Evolutionary conservation across 208 protist species (phyloP).

Genomic region (Wallacemonas collosoma): DNA sequence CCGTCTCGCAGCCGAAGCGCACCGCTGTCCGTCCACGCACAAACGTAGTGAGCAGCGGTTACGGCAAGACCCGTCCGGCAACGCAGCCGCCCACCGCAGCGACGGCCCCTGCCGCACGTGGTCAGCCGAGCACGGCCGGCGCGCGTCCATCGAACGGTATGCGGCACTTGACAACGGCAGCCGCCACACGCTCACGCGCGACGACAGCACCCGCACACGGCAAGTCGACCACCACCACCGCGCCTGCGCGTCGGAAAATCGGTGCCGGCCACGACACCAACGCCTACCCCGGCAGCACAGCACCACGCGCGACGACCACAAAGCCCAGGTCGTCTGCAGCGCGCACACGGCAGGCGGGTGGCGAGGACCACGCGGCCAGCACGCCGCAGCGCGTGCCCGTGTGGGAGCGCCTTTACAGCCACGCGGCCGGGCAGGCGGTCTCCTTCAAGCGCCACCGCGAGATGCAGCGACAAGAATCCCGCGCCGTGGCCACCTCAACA

Average conservation of each 20-base stretch:
- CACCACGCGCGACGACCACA: slow-evolving; percentile 3
- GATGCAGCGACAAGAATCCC: slow-evolving; percentile 20
- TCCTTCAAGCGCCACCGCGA: slow-evolving; percentile 23
- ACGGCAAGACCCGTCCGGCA: neutral
- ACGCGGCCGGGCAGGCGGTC: slow-evolving; percentile 31
- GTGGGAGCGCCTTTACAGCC: slow-evolving; percentile 46
- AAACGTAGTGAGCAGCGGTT: neutral
- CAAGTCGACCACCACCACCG: neutral
- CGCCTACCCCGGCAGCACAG: neutral
- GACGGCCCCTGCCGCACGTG: neutral
- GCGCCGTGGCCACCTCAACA: slow-evolving; percentile 2
- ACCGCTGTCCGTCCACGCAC: neutral
- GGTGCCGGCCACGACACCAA: neutral
- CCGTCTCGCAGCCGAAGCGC: neutral
- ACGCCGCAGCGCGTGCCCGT: slow-evolving; percentile 23
- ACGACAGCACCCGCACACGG: too few species aligned
- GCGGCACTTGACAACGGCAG: neutral
- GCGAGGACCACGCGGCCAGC: slow-evolving; percentile 2
- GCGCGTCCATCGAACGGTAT: neutral
- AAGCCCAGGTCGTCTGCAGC: neutral
- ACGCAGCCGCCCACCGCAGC: neutral
- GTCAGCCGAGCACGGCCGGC: neutral
- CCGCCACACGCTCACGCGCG: neutral
- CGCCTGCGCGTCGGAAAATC: slow-evolving; percentile 8
- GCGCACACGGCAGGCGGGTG: neutral